Percentiles rank a stretch among this genome's conserved stretches.
phyloP scores from a whole-genome alignment of 495 filamentous ascomycete species.

The Filosporella fistucella region DNA sequence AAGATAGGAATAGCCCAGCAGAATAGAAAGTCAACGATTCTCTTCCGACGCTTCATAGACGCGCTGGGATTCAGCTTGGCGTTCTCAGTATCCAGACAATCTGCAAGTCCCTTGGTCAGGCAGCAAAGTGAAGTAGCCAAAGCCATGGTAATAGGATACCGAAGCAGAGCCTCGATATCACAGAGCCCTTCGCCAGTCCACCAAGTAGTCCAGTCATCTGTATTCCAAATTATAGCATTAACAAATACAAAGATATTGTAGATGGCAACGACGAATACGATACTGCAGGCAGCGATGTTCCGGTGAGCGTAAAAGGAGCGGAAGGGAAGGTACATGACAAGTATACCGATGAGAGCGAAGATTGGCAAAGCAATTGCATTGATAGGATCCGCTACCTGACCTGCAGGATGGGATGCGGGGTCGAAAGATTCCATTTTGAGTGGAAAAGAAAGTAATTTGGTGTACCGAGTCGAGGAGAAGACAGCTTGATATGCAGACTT shows the following conservation, averaged over 20 bases:
- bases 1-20: conserved; percentile 65
- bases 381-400: background rate
- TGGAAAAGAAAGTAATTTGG: background rate
- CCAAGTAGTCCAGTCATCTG: conserved; percentile 61
- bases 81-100: conserved; percentile 61
- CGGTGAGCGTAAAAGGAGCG: conserved; percentile 16
- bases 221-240: conserved; percentile 81
- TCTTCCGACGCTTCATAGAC: conserved; percentile 46
- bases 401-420: background rate
- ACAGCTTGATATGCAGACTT: background rate
- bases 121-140: conserved; percentile 60
- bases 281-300: conserved; percentile 33
- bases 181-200: conserved; percentile 75
- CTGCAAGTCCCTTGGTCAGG: conserved; percentile 74
- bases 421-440: background rate
- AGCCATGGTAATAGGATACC: conserved; percentile 45
- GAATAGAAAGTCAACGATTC: conserved; percentile 56
- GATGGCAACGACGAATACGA: conserved; percentile 34
- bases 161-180: conserved; percentile 72
- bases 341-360: conserved; percentile 9
- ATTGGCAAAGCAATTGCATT: conserved; percentile 22
- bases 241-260: conserved; percentile 38
- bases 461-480: background rate
- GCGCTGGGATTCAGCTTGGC: conserved; percentile 46
- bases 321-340: conserved; percentile 16